Evolutionary conservation across 2,329 filamentous ascomycete species (phyloP), one percentile per base, ranked within the genome.

Genomic region (Teratosphaeria viscida): DNA sequence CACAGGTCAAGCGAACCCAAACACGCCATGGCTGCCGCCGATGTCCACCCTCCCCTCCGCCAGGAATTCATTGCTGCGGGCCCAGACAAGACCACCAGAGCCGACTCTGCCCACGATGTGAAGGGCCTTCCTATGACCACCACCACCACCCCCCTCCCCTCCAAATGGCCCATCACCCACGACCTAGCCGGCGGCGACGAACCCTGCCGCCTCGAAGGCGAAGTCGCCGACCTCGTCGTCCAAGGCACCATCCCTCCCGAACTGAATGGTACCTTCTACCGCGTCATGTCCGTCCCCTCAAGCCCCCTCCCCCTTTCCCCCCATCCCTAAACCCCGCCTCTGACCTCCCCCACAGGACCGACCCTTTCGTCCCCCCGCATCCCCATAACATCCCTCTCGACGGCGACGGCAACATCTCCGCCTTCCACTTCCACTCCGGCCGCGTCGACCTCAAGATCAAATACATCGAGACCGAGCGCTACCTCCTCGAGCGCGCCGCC

Each of bases 351-450:
- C 65, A 78, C 76, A 78, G 58, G 52, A 26, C 58, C 52, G 26
- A 52, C 54, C 37, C 64, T 75, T 76, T 32, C 83, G 79, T 66
- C 81, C 79, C n/a, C 82, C 78, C 1, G 65, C 79, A 63, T 14
- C 43, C 80, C 81, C 66, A 78, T 80, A 81, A 85, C 61, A 78
- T 77, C n/a, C 76, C 76, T 54, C 75, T 78, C 68, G 76, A 77
- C 57, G 76, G 76, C 39, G 76, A 78, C 57, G 76, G 76, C 0
- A 74, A 71, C 19, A 72, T 78, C 10, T 75, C 74, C 1, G 75
- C 75, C 0, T 75, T 78, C 55, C 69, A 69, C 0, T 76, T 78
- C 57, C 67, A 75, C 23, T 65, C 75, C 56, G 76, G 75, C 1
- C 73, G 74, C 60, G 75, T 75, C 2, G 70, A 76, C 60, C 75